Percentiles rank a stretch among this genome's conserved stretches.
Evolutionary conservation across 2,329 filamentous ascomycete genomes (phyloP).

Genomic region (Colletotrichum australisinense): DNA sequence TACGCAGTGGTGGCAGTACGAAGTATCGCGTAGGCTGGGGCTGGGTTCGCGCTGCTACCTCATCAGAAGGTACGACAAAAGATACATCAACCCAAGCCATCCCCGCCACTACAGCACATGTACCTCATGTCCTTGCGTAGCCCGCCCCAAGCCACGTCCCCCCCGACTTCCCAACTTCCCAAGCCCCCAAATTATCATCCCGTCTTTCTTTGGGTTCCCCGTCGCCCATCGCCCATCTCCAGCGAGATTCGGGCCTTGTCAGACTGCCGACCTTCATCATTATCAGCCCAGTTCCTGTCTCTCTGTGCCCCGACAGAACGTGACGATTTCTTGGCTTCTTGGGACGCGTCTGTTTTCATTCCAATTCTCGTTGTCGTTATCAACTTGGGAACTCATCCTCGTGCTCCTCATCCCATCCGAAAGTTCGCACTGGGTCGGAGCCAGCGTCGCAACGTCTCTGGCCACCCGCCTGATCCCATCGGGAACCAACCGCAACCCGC

Average conservation of each 20-base stretch:
- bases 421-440: background rate
- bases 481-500: slow-evolving; percentile 1
- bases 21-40: background rate
- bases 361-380: background rate
- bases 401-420: background rate
- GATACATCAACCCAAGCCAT: background rate
- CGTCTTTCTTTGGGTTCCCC: slow-evolving; percentile 19
- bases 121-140: background rate
- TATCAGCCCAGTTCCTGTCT: slow-evolving; percentile 7
- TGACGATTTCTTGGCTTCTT: background rate
- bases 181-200: slow-evolving; percentile 36
- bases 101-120: background rate
- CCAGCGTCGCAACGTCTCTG: background rate
- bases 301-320: background rate
- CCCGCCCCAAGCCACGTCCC: slow-evolving; percentile 23
- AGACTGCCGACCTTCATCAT: slow-evolving; percentile 25
- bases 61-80: background rate
- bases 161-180: background rate
- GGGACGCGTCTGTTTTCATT: background rate
- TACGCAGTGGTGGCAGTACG: too few relatives aligned
- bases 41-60: background rate
- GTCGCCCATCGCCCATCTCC: slow-evolving; percentile 17
- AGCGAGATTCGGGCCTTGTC: slow-evolving; percentile 13
- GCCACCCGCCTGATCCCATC: background rate
- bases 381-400: background rate